Conservation (phyloP, 345 rosid genomes). For the Brassica rapa region DNA sequence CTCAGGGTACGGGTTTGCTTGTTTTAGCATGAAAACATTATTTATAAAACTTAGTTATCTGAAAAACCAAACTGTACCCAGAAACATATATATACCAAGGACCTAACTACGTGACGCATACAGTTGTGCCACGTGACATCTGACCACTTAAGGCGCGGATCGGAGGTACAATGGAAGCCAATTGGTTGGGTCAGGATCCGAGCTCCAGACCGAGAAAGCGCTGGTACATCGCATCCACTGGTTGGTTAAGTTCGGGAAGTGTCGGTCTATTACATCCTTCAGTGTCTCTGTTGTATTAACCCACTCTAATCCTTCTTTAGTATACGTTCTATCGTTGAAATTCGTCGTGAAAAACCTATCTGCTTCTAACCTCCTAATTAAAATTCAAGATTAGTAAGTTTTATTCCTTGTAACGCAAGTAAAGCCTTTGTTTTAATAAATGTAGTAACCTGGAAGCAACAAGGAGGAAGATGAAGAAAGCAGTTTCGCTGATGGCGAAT, state of each 20-base stretch:
- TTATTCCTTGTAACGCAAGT: conserved; percentile 3
- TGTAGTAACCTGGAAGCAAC: conserved; percentile 63
- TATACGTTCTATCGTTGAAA: conserved; percentile 57
- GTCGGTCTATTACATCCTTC: conserved; percentile 64
- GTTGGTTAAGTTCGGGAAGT: conserved; percentile 55
- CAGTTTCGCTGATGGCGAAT: conserved; percentile 75
- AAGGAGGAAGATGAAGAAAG: conserved; percentile 74
- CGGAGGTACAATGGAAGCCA: conserved; percentile 59
- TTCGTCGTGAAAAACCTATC: conserved; percentile 75
- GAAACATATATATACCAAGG: conserved; percentile 15
- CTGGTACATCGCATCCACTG: conserved; percentile 70
- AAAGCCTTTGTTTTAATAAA: not conserved
- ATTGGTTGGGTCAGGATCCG: conserved; percentile 44
- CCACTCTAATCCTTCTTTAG: conserved; percentile 67
- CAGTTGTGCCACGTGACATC: not conserved
- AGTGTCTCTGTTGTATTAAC: conserved; percentile 63
- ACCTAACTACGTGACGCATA: conserved; percentile 10
- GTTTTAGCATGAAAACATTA: not conserved
- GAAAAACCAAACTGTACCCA: not conserved
- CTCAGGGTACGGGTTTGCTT: not conserved
- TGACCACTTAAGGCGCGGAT: conserved; percentile 37
- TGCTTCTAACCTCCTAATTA: conserved; percentile 66
- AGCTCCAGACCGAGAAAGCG: conserved; percentile 69
- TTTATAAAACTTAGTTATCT: not conserved
- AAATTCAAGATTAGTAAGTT: not conserved